Conservation (phyloP, 2,329 filamentous ascomycete species). For the Coniochaeta sp. region DNA sequence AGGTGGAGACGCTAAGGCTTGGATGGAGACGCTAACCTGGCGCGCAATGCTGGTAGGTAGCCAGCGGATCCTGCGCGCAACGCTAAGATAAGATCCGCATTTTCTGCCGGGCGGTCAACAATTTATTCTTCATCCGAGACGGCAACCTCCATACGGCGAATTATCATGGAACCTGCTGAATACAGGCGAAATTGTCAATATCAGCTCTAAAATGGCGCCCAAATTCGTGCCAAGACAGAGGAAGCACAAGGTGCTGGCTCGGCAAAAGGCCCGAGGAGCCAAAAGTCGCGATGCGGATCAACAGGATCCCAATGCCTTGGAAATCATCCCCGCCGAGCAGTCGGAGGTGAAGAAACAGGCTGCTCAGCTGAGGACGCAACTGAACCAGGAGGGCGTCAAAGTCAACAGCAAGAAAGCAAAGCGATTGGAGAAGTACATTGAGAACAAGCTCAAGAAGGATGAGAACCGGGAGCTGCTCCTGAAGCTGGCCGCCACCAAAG, state of each 20-base stretch:
- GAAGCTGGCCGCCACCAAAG: constrained; percentile 69
- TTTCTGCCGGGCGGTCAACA: constrained; percentile 18
- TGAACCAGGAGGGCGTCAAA: constrained; percentile 43
- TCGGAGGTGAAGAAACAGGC: constrained; percentile 47
- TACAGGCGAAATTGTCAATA: background rate
- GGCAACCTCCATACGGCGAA: constrained; percentile 1
- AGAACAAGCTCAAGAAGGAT: constrained; percentile 90
- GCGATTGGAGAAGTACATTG: constrained; percentile 63
- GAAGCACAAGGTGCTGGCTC: constrained; percentile 63
- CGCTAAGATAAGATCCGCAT: background rate
- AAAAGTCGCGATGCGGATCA: constrained; percentile 32
- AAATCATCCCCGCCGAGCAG: constrained; percentile 39
- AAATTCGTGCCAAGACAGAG: constrained; percentile 58
- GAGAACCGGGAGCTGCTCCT: constrained; percentile 80
- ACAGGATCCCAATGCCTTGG: constrained; percentile 48
- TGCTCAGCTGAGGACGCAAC: constrained; percentile 46
- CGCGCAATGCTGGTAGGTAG: too few relatives aligned
- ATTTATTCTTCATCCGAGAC: constrained; percentile 11
- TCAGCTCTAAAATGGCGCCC: constrained; percentile 35
- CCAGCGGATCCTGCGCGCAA: background rate
- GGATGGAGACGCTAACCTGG: too few relatives aligned
- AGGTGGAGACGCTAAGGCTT: too few relatives aligned
- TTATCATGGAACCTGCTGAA: background rate
- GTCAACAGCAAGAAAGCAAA: constrained; percentile 61
- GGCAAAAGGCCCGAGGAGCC: constrained; percentile 45